Percentiles rank a stretch among this genome's conserved stretches.
Conservation (phyloP, 2,329 filamentous ascomycete genomes). For the Scolecobasidium constrictum region DNA sequence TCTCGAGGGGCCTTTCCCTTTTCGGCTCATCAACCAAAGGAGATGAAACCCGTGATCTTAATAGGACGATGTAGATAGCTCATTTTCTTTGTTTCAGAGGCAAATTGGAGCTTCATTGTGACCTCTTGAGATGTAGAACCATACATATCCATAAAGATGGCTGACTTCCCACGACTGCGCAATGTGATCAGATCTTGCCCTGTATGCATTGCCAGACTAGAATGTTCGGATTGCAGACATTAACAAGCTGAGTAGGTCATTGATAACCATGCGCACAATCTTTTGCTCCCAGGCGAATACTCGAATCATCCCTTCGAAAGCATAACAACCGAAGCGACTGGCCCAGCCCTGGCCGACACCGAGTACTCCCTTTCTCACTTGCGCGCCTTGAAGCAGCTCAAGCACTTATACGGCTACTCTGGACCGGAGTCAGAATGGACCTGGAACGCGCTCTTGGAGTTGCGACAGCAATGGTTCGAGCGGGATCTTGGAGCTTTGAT, state of each 20-base stretch:
- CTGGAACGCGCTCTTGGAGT: constrained; percentile 38
- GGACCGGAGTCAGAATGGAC: constrained; percentile 45
- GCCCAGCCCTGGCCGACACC: constrained; percentile 53
- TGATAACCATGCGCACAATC: constrained; percentile 63
- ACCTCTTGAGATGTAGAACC: too few species aligned
- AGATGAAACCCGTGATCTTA: too few species aligned
- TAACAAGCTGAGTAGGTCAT: constrained; percentile 36
- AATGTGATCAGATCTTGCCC: constrained; percentile 1
- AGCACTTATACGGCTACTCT: constrained; percentile 49
- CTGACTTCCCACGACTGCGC: constrained; percentile 4
- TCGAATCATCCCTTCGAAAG: constrained; percentile 44
- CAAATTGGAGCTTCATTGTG: too few species aligned
- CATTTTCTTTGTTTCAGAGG: too few species aligned
- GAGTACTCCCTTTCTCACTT: constrained; percentile 56
- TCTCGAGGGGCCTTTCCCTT: too few species aligned
- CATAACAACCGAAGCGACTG: constrained; percentile 63
- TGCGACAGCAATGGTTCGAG: constrained; percentile 24
- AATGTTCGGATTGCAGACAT: background rate
- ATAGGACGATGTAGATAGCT: too few species aligned
- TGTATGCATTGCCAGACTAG: background rate
- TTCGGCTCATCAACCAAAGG: too few species aligned
- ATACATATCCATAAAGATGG: too few species aligned
- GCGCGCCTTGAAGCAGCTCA: constrained; percentile 58
- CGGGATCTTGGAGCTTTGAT: constrained; percentile 44
- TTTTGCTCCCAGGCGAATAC: constrained; percentile 44